Base-by-base conservation (phyloP, 139 green algal genomes). In the Astrephomene gubernaculifera region DNA sequence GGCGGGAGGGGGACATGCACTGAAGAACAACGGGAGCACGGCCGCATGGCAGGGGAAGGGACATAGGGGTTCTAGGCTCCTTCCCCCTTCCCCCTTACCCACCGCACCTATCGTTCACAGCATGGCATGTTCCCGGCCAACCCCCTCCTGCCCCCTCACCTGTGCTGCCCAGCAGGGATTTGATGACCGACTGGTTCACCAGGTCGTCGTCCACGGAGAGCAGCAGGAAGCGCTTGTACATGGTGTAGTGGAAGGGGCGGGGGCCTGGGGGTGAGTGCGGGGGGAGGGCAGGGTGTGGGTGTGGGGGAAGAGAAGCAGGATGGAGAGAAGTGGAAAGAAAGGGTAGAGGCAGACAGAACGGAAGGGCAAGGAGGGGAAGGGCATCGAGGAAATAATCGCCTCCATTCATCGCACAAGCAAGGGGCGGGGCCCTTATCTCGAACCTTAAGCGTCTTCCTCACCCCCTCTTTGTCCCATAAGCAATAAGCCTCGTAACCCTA, bases 181-280 rank as follows among this genome's bases (percentile, higher is more conserved):
- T 78, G 25, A 93, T 68, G 44, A 93, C 89, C 7, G 69, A 90
- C 76, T 93, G 89, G 76, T 91, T 93, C 1, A 93, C 81, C 29
- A 38, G 36, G 60, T 93, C 89, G 78, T 93, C 89, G 68, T 93
- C 89, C 45, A 91, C 89, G 1, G 75, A 89, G 75, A 91, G 76
- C n/a, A 93, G 69, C 80, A 88, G 79, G 43, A 70, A 75, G 79
- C 79, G 79, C 44, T 67, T 65, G 63, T 85, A 85, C 79, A 85
- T 85, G 63, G 79, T 65, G 43, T 72, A 85, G 65, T 85, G 79
- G 63, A 75, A 76, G 43, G 79, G 63, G 19, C 44, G 43, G n/a
- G 79, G 79, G 44, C 76, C 76, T 83, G 57, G 1, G n/a, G 60
- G 39, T 17, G 39, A 4, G 9, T 14, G 35, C 1, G 54, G 1